phyloP scores from a whole-genome alignment of 2,329 filamentous ascomycete species.

The Fusarium sp. region DNA sequence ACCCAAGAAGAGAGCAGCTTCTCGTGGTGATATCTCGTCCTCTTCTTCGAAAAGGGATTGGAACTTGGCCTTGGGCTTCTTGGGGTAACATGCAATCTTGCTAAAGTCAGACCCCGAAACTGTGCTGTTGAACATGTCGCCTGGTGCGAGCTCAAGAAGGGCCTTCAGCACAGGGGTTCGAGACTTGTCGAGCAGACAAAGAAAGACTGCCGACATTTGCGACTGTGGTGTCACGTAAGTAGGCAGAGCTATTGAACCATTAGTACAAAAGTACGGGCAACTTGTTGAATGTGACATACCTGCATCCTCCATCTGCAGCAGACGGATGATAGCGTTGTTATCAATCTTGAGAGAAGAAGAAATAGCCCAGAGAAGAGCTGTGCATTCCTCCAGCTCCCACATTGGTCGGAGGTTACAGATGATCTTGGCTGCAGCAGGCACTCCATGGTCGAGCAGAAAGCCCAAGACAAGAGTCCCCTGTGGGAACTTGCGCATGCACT shows the following conservation, averaged over 20 bases:
- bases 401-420: not conserved
- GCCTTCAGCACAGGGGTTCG: constrained; percentile 1
- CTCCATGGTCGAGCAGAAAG: not conserved
- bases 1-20: constrained; percentile 14
- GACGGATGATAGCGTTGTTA: constrained; percentile 1
- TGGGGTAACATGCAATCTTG: not conserved
- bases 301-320: not conserved
- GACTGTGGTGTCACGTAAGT: not conserved
- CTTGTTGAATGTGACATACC: not conserved
- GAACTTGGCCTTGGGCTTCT: constrained; percentile 12
- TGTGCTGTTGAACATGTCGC: not conserved
- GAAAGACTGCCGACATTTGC: constrained; percentile 9
- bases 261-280: fast-evolving
- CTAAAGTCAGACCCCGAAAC: constrained; percentile 23
- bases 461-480: not conserved
- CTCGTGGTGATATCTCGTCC: constrained; percentile 11
- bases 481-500: constrained; percentile 18
- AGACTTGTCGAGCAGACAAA: constrained; percentile 6
- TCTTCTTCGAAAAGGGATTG: constrained; percentile 20
- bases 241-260: not conserved
- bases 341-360: not conserved
- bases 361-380: constrained; percentile 11
- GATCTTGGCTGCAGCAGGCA: not conserved
- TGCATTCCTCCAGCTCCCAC: constrained; percentile 2
- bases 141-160: not conserved